Base-by-base conservation (phyloP, 257 asterid genomes). In the Nicotiana attenuata region DNA sequence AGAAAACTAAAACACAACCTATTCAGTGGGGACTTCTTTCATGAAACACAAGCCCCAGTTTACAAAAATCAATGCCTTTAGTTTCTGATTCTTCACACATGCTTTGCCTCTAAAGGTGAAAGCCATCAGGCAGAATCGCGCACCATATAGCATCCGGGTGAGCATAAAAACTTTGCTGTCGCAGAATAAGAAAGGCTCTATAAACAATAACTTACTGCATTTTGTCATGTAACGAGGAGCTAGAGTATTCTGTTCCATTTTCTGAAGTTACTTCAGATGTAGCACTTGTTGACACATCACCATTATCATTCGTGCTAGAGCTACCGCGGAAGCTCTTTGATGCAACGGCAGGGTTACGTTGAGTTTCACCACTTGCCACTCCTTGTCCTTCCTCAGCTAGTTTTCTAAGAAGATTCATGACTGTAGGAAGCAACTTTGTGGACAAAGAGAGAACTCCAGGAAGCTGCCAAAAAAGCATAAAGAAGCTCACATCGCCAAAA, bases 311-410 rank as follows among this genome's bases (percentile, higher is more conserved):
- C 65, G 88, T 85, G 50, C 87, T 82, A 31, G 88, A 85, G 50
- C 87, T 82, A 31, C 88, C 81, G n/a, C 47, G 88, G 79, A 77
- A 55, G 86, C 81, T 87, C 77, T 80, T 93, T 83, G 92, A 80
- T 50, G 91, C 88, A 80, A 33, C 76, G 2, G 91, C 56, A 76
- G 92, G 91, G 82, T 89, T 90, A 66, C 80, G 93, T 76, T 87
- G 97, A 28, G 89, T 89, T 83, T 71, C 82, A 4, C 90, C 64
- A 78, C 84, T 89, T 10, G 88, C 89, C 5, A 67, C 89, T 69
- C 83, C 84, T 79, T 91, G 93, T 73, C 98, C 98, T 82, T 91
- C 98, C 88, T 93, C 98, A 0, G 98, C 99, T 81, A 96, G 91
- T 82, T 86, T 91, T 76, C 85, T 90, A 11, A 96, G 92, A 81